Conservation (phyloP, 345 rosid species). For the Arabis hirsuta region DNA sequence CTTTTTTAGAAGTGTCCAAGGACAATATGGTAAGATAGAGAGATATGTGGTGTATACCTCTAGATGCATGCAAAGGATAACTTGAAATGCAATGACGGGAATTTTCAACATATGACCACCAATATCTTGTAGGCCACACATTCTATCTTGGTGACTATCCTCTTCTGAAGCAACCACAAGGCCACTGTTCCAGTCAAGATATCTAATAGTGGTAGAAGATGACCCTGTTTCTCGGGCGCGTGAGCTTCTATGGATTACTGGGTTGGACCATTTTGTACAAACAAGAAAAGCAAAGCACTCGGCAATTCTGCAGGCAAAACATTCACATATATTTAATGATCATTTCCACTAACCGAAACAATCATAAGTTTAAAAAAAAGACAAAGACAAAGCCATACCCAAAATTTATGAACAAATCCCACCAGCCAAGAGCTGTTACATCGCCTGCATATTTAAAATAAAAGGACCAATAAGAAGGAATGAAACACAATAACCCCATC, state of each 20-base stretch:
- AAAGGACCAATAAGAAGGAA: slow-evolving; percentile 25
- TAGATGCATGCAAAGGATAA: slow-evolving; percentile 88
- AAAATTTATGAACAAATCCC: slow-evolving; percentile 93
- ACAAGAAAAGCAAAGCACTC: slow-evolving; percentile 97
- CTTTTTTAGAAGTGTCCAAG: slow-evolving; percentile 38
- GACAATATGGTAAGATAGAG: slow-evolving; percentile 32
- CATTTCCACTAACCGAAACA: slow-evolving; percentile 32
- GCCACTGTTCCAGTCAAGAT: slow-evolving; percentile 95
- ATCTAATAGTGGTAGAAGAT: slow-evolving; percentile 61
- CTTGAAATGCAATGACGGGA: slow-evolving; percentile 84
- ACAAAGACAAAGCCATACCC: slow-evolving; percentile 54
- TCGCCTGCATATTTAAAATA: slow-evolving; percentile 62
- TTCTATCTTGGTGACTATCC: slow-evolving; percentile 59
- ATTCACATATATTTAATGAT: slow-evolving; percentile 17
- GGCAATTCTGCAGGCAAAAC: slow-evolving; percentile 72
- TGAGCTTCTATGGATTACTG: slow-evolving; percentile 77
- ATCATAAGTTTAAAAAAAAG: slow-evolving; percentile 3
- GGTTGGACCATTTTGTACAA: slow-evolving; percentile 99
- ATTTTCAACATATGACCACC: slow-evolving; percentile 96
- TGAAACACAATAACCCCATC: slow-evolving; percentile 18
- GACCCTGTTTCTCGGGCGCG: slow-evolving; percentile 61
- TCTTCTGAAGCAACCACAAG: slow-evolving; percentile 71
- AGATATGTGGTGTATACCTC: slow-evolving; percentile 63
- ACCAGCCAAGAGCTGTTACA: slow-evolving; percentile 88
- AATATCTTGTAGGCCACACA: slow-evolving; percentile 84